Evolutionary conservation across 2,329 filamentous ascomycete genomes (phyloP), one percentile per base, ranked within the genome.

Genomic region (Xylaria digitata): DNA sequence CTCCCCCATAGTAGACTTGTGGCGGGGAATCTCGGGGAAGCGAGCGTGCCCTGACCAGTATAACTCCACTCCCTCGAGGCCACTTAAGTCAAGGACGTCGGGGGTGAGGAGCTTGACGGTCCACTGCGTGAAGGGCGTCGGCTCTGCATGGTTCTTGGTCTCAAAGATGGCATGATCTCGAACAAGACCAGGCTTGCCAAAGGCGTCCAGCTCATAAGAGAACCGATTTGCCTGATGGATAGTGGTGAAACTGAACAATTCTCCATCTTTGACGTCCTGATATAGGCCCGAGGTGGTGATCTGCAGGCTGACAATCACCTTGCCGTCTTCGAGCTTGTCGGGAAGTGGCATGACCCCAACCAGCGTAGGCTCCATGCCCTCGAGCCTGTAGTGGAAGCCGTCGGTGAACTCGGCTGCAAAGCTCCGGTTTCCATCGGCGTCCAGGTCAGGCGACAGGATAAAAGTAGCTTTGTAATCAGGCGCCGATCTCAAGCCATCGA

Each of bases 221-320:
- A 56, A 2, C 21, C 40, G 13, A 2, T 3, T 15, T 19, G 3
- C n/a, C 40, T 45, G 53, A 3, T 21, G 53, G 21, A 2, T 3
- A 23, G 37, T 2, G 23, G 53, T 45, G 53, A 56, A 56, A 42
- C n/a, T 13, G 21, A 32, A 56, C 19, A 56, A 19, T 40, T 56
- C 30, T 13, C 21, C 40, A 30, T 45, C 37, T n/a, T 56, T 19
- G 53, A 56, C 32, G 40, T 56, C 53, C 37, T 19, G 11, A n/a
- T 56, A 56, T 1, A 56, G 21, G 13, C 53, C 53, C 13, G 53
- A 56, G 21, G 53, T 56, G 15, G 40, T 30, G 53, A 56, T 43
- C 2, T 56, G 3, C 21, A 56, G 23, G 53, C 30, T 11, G 13
- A 56, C 53, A 17, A 3, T 1, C 5, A 9, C 3, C 19, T 30